A percentile compares a stretch with the other conserved stretches of the same genome.
phyloP scores from a whole-genome alignment of 2,329 filamentous ascomycete genomes.

The Sporothrix euskadiensis region DNA sequence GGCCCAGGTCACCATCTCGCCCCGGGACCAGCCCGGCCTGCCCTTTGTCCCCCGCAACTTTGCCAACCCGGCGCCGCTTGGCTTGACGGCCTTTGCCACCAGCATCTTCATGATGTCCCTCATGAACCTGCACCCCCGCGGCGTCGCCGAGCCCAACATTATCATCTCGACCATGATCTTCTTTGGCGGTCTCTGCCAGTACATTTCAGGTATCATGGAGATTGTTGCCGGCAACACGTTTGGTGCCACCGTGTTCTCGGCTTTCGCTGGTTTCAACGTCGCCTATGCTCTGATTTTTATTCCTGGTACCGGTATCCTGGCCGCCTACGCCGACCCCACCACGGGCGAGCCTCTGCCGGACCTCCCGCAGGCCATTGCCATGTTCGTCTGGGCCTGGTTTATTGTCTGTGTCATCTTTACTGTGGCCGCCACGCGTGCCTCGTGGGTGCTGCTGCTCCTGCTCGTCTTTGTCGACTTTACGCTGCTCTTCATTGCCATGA shows the following conservation, averaged over 20 bases:
- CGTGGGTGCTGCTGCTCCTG: conserved; percentile 28
- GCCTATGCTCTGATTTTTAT: conserved; percentile 71
- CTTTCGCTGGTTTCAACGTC: conserved; percentile 83
- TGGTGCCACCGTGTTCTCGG: conserved; percentile 75
- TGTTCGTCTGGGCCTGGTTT: conserved; percentile 79
- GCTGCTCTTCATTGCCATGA: conserved; percentile 27
- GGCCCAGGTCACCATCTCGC: conserved; percentile 30
- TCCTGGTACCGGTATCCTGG: conserved; percentile 62
- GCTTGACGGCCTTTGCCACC: conserved; percentile 74
- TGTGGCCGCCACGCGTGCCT: conserved; percentile 28
- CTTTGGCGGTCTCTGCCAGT: conserved; percentile 76
- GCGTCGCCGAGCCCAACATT: conserved; percentile 62
- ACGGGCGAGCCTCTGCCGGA: conserved; percentile 40
- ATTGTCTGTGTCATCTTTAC: conserved; percentile 74
- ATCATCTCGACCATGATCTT: conserved; percentile 71
- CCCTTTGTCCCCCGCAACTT: conserved; percentile 43
- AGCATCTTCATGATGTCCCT: conserved; percentile 79
- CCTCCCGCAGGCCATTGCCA: conserved; percentile 61
- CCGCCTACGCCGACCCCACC: conserved; percentile 43
- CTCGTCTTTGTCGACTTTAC: conserved; percentile 29
- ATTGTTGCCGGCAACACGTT: conserved; percentile 84
- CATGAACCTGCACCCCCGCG: conserved; percentile 70
- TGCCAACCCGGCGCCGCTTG: conserved; percentile 76
- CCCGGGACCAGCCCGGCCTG: conserved; percentile 29
- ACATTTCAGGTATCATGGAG: conserved; percentile 86